Percentiles rank a stretch among this genome's conserved stretches.
phyloP scores from a whole-genome alignment of 805 yeast genomes.

The Teunomyces kruisii region DNA sequence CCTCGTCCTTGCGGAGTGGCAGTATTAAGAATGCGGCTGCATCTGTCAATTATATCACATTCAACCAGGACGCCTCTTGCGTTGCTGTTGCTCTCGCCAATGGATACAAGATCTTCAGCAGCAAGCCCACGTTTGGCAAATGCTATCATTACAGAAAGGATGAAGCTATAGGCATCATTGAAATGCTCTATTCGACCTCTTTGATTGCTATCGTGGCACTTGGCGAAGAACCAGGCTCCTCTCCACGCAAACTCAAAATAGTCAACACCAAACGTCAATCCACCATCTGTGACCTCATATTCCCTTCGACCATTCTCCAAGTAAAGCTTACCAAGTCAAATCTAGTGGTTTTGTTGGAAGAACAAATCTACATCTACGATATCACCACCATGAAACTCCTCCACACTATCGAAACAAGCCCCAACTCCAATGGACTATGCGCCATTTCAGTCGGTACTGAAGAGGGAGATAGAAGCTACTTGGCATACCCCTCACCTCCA shows the following conservation, averaged over 20 bases:
- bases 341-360: conserved; percentile 40
- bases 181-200: conserved; percentile 89
- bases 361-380: conserved; percentile 45
- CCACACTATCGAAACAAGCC: conserved; percentile 46
- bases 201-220: conserved; percentile 79
- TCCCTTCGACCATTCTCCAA: conserved; percentile 41
- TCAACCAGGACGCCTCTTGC: conserved; percentile 89
- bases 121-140: conserved; percentile 73
- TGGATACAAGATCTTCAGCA: conserved; percentile 75
- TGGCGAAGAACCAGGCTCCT: conserved; percentile 66
- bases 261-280: conserved; percentile 73
- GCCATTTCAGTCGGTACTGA: conserved; percentile 50
- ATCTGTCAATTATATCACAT: conserved; percentile 45
- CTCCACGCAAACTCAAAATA: conserved; percentile 81
- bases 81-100: conserved; percentile 68
- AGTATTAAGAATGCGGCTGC: conserved; percentile 7
- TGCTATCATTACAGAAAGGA: conserved; percentile 33
- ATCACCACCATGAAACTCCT: conserved; percentile 39
- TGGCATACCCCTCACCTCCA: conserved; percentile 80
- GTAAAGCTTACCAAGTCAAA: conserved; percentile 36
- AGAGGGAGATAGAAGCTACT: conserved; percentile 39
- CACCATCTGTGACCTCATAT: conserved; percentile 44
- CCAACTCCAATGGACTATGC: conserved; percentile 52
- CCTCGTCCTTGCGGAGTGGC: conserved; percentile 14
- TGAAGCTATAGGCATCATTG: conserved; percentile 69